Base-by-base conservation (phyloP, 2,329 filamentous ascomycete species). In the Fusarium citri region DNA sequence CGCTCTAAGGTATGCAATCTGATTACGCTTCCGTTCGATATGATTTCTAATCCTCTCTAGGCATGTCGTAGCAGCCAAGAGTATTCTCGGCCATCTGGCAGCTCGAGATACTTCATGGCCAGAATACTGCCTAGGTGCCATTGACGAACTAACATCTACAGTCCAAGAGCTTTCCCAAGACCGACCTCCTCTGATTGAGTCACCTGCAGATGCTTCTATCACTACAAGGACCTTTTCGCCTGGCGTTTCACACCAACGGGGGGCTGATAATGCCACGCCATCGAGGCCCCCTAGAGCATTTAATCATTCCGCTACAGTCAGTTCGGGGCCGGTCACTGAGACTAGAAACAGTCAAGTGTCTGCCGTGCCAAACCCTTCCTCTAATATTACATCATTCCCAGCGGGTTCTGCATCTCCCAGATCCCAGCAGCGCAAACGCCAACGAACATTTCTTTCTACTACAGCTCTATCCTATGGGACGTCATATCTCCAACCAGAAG, bases 1-100 rank as follows among this genome's bases (percentile, higher is more conserved):
- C 16, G 81, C 82, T 1, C 66, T 81, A 6, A 82, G 80, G 80
- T 84, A 30, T 30, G 12, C 28, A 15, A 30, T 15, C 0, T 30
- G 1, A 30, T 30, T 15, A 15, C 28, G 0, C 28, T 30, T 7
- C 12, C 12, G 12, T 15, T 4, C 28, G 28, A 30, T 30, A 30
- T 2, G 12, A 15, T 30, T 15, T 30, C 28, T 62, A 8, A 59
- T 26, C 26, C 12, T 15, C 5, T 5, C 8, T 15, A 79, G 77
- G 23, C 72, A 79, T 14, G 75, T 77, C 8, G 68, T 72, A 28
- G 73, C 75, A 15, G 74, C 77, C 1, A 79, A 78, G 23, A 68
- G 76, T 0, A 69, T 75, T 2, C 69, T 79, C 0, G 63, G 67
- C 0, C 77, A 79, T 41, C 59, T 78, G 0, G 77, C 77, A 2